Evolutionary conservation across 2,329 filamentous ascomycete species (phyloP), one percentile per base, ranked within the genome.

Genomic region (Penicillium concentricum): DNA sequence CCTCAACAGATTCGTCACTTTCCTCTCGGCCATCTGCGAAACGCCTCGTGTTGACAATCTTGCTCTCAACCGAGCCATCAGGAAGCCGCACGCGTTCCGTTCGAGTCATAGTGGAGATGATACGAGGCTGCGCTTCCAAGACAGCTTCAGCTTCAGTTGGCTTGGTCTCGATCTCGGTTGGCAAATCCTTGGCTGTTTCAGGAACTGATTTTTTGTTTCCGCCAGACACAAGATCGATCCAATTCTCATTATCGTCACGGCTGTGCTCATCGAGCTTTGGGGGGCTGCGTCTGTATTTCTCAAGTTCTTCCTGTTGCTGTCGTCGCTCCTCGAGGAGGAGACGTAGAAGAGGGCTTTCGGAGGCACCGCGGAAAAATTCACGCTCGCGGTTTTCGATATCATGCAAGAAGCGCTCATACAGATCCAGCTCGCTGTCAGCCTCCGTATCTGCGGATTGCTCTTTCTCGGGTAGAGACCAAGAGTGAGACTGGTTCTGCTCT

Each of bases 11-110:
- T 62, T 85, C 82, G 9, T 81, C 79, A 34, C 72, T 82, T 67
- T 87, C 84, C 65, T 87, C 84, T 4, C 79, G 76, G 0, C 85
- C 85, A 72, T 87, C 84, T 1, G 81, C 75, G 63, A 85, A 87
- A 3, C 81, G 77, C 64, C 81, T 83, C 60, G 83, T 87, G 16
- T 84, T 72, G 10, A 84, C 73, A 2, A 80, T 79, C 62, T 82
- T 85, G 0, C 82, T 86, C 9, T 82, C 81, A 2, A 85, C 72
- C 0, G 81, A 82, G 13, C 85, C 85, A 66, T 87, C 84, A 0
- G 82, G 75, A 2, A 81, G 72, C 2, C 79, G 79, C 4, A 76
- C 79, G 4, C 81, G 81, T 60, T 84, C 79, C 2, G 83, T 86
- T 0, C 78, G 84, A 1, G 82, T 85, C 41, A 84, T 71, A 1